These are phyloP conservation scores for Hericium erinaceus DNA, from an alignment of 768 basidiomycete species.

Conservation along the genomic window DNA sequence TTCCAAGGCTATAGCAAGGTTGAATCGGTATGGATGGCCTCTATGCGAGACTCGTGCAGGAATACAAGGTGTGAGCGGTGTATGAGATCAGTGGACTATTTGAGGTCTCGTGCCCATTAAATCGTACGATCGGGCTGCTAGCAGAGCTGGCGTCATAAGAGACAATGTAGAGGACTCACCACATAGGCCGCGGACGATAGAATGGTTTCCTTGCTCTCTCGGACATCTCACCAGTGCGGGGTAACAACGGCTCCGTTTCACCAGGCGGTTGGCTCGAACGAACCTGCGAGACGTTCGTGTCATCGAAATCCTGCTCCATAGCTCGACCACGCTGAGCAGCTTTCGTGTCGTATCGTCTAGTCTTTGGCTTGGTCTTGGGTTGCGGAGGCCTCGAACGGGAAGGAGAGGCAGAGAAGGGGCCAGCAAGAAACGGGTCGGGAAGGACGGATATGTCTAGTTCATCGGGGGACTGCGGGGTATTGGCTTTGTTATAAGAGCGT, in stretches of 20 bases:
- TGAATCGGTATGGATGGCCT: neutral
- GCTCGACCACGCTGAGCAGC: too few species aligned
- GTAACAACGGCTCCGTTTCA: constrained; percentile 11
- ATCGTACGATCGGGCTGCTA: too few species aligned
- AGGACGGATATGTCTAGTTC: neutral
- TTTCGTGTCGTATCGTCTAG: neutral
- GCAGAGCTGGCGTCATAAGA: neutral
- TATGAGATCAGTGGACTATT: neutral
- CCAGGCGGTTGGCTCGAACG: neutral
- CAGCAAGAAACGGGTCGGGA: neutral
- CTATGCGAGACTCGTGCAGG: too few species aligned
- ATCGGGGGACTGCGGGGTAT: neutral
- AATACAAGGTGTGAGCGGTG: too few species aligned
- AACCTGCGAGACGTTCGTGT: neutral
- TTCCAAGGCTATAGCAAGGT: neutral
- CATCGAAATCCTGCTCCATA: neutral
- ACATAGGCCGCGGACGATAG: constrained; percentile 40
- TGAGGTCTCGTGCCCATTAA: too few species aligned
- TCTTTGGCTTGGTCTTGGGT: neutral
- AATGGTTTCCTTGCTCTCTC: constrained; percentile 32
- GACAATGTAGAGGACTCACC: constrained; percentile 22
- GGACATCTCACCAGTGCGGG: constrained; percentile 3
- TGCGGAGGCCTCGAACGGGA: neutral
- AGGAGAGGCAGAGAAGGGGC: neutral
- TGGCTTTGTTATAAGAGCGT: neutral